Evolutionary conservation across 2,329 filamentous ascomycete species (phyloP), one percentile per base, ranked within the genome.

Genomic region (Arachnopeziza araneosa): DNA sequence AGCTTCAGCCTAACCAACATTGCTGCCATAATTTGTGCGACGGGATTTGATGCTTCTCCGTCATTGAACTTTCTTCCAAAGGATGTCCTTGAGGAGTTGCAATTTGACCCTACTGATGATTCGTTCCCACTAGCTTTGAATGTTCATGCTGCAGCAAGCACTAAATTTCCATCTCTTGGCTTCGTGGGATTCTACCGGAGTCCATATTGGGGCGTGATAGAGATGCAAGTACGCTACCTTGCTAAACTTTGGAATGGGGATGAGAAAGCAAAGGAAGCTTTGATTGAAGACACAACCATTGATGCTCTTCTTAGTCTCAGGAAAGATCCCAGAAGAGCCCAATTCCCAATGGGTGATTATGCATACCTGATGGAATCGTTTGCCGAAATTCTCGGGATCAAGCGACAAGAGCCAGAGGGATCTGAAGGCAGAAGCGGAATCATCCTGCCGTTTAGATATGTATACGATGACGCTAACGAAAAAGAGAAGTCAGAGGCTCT

Each of bases 321-420:
- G 66, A 72, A 48, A 10, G 67, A 70, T 53, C 66, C 67, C 24
- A 6, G 74, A 75, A 66, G 88, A 72, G 62, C 80, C 1, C 91
- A 95, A 67, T 95, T 92, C 66, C 91, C 90, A 48, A 93, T 93
- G 87, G 87, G 86, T 10, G 91, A 96, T 72, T 93, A 93, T 71
- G 74, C 85, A 8, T 93, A 86, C 62, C 74, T 93, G 14, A 87
- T 93, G 79, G 85, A 91, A 65, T 83, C 88, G 14, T 85, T 93
- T 60, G 78, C 85, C 14, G 72, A 79, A 1, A 81, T 84, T 0
- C 76, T 91, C 1, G 78, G 76, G 0, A 77, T 91, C 9, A 44
- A 65, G 17, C 75, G 79, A 2, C 68, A 57, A 32, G 67, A 69
- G 50, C 75, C 30, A 70, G 68, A 1, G 66, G 70, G 26, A 61